These are phyloP conservation scores for Nitzschia sp. DNA, from an alignment of 108 stramenopile genomes.

Conservation along the genomic window DNA sequence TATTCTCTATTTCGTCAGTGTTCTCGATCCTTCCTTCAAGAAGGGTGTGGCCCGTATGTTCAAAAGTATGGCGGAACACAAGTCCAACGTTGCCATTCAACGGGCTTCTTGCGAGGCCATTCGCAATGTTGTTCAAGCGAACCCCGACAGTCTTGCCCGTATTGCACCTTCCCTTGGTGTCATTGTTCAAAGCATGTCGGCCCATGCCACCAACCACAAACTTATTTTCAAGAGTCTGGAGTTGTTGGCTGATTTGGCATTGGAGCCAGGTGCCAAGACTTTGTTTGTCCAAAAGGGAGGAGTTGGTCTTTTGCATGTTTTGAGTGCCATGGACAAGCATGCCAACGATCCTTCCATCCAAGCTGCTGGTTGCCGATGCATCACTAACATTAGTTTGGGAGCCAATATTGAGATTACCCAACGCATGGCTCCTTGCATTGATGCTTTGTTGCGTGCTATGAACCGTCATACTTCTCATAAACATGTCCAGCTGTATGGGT, in stretches of 20 bases:
- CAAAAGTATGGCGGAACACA: slow-evolving; percentile 35
- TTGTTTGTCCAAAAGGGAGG: slow-evolving; percentile 35
- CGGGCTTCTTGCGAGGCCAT: slow-evolving; percentile 35
- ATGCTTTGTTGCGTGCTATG: slow-evolving; percentile 27
- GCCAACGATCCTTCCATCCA: slow-evolving; percentile 25
- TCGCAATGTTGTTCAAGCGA: slow-evolving; percentile 32
- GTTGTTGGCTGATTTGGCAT: slow-evolving; percentile 31
- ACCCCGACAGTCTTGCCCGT: slow-evolving; percentile 31
- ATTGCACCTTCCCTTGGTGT: slow-evolving; percentile 34
- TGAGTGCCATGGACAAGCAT: slow-evolving; percentile 31
- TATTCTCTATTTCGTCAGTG: slow-evolving; percentile 31
- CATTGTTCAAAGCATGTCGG: slow-evolving; percentile 27
- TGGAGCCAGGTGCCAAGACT: slow-evolving; percentile 21
- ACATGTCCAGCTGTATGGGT: slow-evolving; percentile 39
- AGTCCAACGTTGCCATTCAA: slow-evolving; percentile 35
- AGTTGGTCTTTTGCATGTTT: slow-evolving; percentile 15
- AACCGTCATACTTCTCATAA: slow-evolving; percentile 28
- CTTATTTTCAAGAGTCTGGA: slow-evolving; percentile 29
- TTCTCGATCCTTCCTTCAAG: slow-evolving; percentile 37
- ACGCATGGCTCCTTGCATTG: slow-evolving; percentile 7
- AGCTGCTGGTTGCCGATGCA: slow-evolving; percentile 24
- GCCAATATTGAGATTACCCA: slow-evolving; percentile 7
- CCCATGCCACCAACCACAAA: slow-evolving; percentile 19
- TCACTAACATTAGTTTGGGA: slow-evolving; percentile 24
- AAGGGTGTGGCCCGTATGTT: slow-evolving; percentile 40